Base-by-base conservation (phyloP, 768 basidiomycete genomes). In the Boletus patriciae region DNA sequence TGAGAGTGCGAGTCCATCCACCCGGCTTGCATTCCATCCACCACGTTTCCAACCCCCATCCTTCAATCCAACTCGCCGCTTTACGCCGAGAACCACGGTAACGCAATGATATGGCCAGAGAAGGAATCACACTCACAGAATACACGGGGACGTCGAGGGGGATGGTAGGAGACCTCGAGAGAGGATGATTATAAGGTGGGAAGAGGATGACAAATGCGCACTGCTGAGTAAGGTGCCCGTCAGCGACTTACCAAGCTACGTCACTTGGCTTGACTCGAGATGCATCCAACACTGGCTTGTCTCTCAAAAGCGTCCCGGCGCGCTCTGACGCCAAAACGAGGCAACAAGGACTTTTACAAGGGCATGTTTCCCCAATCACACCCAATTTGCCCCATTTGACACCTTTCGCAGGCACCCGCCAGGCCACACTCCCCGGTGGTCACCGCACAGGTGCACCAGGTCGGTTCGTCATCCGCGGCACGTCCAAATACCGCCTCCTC, bases 321-420 rank as follows among this genome's bases (percentile, higher is more conserved):
- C 25, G 83, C 94, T 3, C 77, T 98, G 48, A 94, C 88, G 0
- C 79, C 91, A 0, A 98, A 98, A 71, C 76, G 86, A 46, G 96
- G 84, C 16, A 97, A 97, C 77, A 98, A 98, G 67, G 93, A 99
- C 68, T 98, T 80, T 70, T 98, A 97, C 80, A 98, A 98, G 74
- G 96, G 96, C 89, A 8, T n/a, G 74, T 48, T 9, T 37, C 40
- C 18, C 19, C 16, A 38, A 16, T 48, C 46, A 1, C n/a, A 53
- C 5, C 29, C 45, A 11, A 16, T 55, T 31, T 31, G 8, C 9
- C 29, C 6, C n/a, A 15, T 19, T n/a, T 43, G 34, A 56, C 47
- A 13, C 16, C 2, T 49, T 25, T 33, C 10, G 12, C 62, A 94
- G 92, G 93, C 37, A 94, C 87, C 21, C 77, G 94, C 38, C 92